A percentile compares a stretch with the other conserved stretches of the same genome.
Evolutionary conservation across 129 eudicot species (phyloP).

Genomic region (Scalesia atractyloides): DNA sequence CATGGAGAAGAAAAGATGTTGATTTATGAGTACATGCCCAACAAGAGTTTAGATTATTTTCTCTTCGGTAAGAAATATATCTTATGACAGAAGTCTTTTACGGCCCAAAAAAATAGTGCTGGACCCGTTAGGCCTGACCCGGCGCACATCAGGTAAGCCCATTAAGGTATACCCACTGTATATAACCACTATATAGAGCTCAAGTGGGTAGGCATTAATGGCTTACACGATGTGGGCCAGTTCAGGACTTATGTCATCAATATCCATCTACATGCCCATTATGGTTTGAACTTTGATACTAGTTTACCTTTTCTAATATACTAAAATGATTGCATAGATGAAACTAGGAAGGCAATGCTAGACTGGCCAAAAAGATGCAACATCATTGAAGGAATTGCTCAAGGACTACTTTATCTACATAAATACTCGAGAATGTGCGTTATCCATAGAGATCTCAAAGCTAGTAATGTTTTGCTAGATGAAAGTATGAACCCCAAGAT

Average conservation of each 20-base stretch:
- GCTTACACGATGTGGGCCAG: too few species aligned
- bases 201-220: too few species aligned
- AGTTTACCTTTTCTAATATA: neutral
- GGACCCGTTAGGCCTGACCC: too few species aligned
- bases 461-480: constrained; percentile 1
- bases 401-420: neutral
- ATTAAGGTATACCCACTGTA: too few species aligned
- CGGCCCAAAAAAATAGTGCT: too few species aligned
- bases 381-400: constrained; percentile 3
- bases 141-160: too few species aligned
- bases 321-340: neutral
- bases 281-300: neutral
- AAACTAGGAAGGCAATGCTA: neutral
- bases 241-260: too few species aligned
- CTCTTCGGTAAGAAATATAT: constrained; percentile 24
- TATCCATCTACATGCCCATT: neutral
- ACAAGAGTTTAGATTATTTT: constrained; percentile 48
- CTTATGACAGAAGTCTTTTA: too few species aligned
- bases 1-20: constrained; percentile 36
- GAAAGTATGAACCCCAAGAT: constrained; percentile 4
- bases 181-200: too few species aligned
- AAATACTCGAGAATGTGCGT: neutral
- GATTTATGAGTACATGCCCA: constrained; percentile 42
- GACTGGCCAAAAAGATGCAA: neutral
- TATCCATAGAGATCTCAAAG: constrained; percentile 6